phyloP scores from a whole-genome alignment of 2,329 filamentous ascomycete species.

The Trichoderma arundinaceum region DNA sequence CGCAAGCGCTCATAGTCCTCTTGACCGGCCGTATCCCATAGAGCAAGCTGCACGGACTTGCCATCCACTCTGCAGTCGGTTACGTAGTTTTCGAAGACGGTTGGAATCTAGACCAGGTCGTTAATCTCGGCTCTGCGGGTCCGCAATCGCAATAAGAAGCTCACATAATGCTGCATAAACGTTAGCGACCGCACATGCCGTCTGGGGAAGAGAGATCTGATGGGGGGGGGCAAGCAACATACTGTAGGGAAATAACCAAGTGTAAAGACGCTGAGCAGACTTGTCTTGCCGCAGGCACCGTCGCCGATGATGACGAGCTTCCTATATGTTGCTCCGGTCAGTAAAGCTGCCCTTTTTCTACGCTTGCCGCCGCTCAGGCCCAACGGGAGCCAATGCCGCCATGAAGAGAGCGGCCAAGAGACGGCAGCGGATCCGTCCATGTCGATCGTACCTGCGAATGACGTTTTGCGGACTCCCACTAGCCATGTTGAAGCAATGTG shows the following conservation, averaged over 20 bases:
- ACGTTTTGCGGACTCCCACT: conserved; percentile 59
- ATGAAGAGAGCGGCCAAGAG: neutral
- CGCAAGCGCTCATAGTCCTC: conserved; percentile 97
- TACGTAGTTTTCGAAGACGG: conserved; percentile 99
- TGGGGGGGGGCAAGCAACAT: conserved; percentile 49
- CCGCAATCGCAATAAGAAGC: conserved; percentile 36
- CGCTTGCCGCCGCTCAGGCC: conserved; percentile 1
- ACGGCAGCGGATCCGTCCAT: neutral
- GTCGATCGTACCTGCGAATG: conserved; percentile 65
- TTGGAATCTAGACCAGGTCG: conserved; percentile 69
- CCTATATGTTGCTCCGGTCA: conserved; percentile 54
- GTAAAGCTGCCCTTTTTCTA: conserved; percentile 1
- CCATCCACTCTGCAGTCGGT: conserved; percentile 98
- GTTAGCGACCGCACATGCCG: conserved; percentile 39
- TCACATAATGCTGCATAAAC: conserved; percentile 63
- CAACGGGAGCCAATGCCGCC: neutral
- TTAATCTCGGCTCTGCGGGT: conserved; percentile 36
- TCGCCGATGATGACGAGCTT: conserved; percentile 97
- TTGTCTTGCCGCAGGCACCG: conserved; percentile 97
- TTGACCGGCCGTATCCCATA: conserved; percentile 99
- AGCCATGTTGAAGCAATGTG: conserved; percentile 48
- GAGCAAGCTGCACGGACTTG: conserved; percentile 94
- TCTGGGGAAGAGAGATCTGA: conserved; percentile 3
- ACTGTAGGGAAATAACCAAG: conserved; percentile 97
- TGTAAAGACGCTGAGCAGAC: conserved; percentile 95